Evolutionary conservation across 192 early-diverging fungal genomes (phyloP).

Genomic region (Gonapodya prolifera): DNA sequence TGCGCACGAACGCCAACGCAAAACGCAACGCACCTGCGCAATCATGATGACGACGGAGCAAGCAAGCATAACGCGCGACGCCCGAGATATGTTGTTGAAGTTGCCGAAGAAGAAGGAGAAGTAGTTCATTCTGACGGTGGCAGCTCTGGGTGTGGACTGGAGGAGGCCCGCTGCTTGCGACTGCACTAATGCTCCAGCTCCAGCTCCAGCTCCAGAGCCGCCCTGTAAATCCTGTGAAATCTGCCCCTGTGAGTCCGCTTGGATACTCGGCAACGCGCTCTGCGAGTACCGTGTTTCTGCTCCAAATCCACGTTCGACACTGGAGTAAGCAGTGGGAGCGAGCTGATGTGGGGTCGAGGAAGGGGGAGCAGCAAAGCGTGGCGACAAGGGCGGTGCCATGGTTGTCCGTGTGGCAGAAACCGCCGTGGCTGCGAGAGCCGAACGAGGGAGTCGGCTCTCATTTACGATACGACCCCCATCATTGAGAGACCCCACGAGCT

Average conservation of each 20-base stretch:
- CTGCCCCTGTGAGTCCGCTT: neutral
- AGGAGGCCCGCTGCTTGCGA: too few species aligned
- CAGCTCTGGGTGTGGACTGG: neutral
- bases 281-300: neutral
- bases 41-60: constrained; percentile 15
- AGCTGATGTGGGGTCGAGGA: neutral
- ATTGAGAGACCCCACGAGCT: too few species aligned
- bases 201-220: neutral
- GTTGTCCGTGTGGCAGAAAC: neutral
- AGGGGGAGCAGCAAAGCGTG: neutral
- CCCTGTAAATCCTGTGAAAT: neutral
- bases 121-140: neutral
- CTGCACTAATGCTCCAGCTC: too few species aligned
- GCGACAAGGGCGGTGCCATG: neutral
- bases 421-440: neutral
- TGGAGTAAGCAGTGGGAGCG: neutral
- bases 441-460: too few species aligned
- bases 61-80: constrained; percentile 23
- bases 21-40: constrained; percentile 17
- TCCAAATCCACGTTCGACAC: neutral
- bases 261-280: neutral
- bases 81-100: constrained; percentile 15
- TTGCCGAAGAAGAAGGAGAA: neutral
- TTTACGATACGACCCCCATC: too few species aligned
- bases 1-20: neutral